Evolutionary conservation across 345 rosid species (phyloP), one percentile per base, ranked within the genome.

Genomic region (Populus deltoides): DNA sequence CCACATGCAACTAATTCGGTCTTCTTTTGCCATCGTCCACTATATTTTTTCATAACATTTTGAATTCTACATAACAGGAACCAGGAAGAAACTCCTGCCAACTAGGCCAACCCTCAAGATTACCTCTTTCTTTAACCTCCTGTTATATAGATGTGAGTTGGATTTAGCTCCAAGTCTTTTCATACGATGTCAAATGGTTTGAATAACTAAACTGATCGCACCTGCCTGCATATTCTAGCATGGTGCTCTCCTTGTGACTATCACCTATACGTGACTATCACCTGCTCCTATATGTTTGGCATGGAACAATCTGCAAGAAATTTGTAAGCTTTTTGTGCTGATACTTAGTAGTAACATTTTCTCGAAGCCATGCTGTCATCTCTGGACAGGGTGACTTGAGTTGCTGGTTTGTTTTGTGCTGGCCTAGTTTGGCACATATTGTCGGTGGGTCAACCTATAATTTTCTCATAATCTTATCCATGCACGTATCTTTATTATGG

Each of bases 361-460:
- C 18, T 77, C 55, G 25, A 38, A 77, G 55, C n/a, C n/a, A 35
- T 53, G 35, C 12, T 67, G 73, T 68, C 51, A 38, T 66, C 17
- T 68, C 9, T 55, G 66, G 49, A 33, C 8, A 33, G 73, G 68
- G 33, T 43, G 47, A n/a, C 6, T 25, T 33, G 78, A 53, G 59
- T 53, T 53, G 0, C 24, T 18, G 59, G 59, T 33, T 70, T 81
- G 78, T 61, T 65, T 38, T 74, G 35, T 66, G 67, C 66, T 61
- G 75, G 59, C 74, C 24, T 76, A 38, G 51, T 77, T 81, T 79
- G 81, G 68, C 81, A 81, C 76, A 75, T 43, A 5, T 70, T 74
- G 83, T 71, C 78, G 74, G 87, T 73, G 78, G 79, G 81, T 55
- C 75, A 70, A 36, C 66, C 53, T 61, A 17, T 49, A 38, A 35